phyloP scores from a whole-genome alignment of 495 filamentous ascomycete genomes.

The Aspergillus nidulans region DNA sequence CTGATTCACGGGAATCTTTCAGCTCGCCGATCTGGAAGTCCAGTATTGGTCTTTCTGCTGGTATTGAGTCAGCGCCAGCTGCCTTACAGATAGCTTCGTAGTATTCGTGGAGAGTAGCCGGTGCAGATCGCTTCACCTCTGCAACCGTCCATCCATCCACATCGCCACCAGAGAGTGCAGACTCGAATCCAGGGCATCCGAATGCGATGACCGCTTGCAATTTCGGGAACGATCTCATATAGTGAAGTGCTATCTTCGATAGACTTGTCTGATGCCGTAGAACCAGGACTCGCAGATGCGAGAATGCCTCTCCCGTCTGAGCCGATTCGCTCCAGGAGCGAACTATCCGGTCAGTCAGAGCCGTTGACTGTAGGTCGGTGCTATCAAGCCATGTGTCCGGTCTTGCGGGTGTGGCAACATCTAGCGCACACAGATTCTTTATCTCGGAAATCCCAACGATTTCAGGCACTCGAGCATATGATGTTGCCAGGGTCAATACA shows the following conservation, averaged over 20 bases:
- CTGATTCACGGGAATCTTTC: neutral
- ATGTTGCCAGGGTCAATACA: constrained; percentile 25
- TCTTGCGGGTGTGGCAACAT: constrained; percentile 21
- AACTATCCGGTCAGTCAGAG: constrained; percentile 35
- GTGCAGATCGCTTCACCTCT: neutral
- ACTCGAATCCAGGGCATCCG: constrained; percentile 18
- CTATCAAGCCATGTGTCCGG: neutral
- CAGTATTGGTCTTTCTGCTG: constrained; percentile 16
- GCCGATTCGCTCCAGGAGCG: constrained; percentile 36
- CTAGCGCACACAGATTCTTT: constrained; percentile 36
- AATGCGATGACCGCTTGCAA: constrained; percentile 26
- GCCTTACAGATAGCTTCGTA: constrained; percentile 12
- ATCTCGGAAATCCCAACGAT: constrained; percentile 31
- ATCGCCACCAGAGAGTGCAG: neutral
- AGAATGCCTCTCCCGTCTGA: constrained; percentile 22
- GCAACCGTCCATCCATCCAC: constrained; percentile 3
- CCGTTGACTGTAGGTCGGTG: neutral
- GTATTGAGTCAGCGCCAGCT: neutral
- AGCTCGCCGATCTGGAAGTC: constrained; percentile 23
- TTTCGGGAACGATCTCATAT: constrained; percentile 27
- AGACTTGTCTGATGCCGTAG: constrained; percentile 26
- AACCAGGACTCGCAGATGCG: constrained; percentile 34
- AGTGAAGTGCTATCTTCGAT: constrained; percentile 18
- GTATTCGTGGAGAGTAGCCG: constrained; percentile 13
- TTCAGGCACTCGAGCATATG: constrained; percentile 26